Conservation (phyloP, 305 asterid species). For the Fraxinus ornus region DNA sequence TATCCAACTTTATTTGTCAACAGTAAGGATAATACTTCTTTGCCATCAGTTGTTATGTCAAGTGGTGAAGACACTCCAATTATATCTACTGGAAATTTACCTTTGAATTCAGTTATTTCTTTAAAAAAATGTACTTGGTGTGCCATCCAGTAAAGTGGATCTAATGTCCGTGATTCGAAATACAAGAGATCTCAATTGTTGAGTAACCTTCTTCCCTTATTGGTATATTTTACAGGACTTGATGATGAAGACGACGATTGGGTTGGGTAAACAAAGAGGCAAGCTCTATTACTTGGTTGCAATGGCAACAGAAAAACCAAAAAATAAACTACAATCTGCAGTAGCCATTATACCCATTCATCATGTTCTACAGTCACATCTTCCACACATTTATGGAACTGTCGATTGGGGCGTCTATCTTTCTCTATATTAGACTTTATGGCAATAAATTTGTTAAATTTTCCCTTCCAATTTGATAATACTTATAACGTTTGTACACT, state of each 20-base stretch:
- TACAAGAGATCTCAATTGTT: neutral
- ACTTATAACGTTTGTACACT: neutral
- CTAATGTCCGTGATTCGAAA: neutral
- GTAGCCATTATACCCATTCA: neutral
- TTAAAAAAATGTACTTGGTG: neutral
- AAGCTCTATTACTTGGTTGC: neutral
- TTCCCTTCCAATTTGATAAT: neutral
- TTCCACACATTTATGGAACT: neutral
- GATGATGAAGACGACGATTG: neutral
- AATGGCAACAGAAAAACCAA: neutral
- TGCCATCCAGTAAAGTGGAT: neutral
- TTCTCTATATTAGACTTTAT: neutral
- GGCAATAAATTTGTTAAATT: neutral
- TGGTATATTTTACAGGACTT: constrained; percentile 3
- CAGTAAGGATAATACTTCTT: neutral
- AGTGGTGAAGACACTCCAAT: neutral
- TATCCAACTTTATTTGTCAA: neutral
- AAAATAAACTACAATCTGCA: neutral
- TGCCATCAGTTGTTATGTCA: constrained; percentile 2
- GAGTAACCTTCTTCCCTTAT: neutral
- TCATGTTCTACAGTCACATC: neutral
- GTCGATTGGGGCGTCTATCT: neutral
- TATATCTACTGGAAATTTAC: neutral
- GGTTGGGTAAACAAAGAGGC: neutral
- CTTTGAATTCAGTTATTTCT: neutral